A percentile compares a stretch with the other conserved stretches of the same genome.
phyloP scores from a whole-genome alignment of 192 early-diverging fungal species.

The Coemansia sp. region DNA sequence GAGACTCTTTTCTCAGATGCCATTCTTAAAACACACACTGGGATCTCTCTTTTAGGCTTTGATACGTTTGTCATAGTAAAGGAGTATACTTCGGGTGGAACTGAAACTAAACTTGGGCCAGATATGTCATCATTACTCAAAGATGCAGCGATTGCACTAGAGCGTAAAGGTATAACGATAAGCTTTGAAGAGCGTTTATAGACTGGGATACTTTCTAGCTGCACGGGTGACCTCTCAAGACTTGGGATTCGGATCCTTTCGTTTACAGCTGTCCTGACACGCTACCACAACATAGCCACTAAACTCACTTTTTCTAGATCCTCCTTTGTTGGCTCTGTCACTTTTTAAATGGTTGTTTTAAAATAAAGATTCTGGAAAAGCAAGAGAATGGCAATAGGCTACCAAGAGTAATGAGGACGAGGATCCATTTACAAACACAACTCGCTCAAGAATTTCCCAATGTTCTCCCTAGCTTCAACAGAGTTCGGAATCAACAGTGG shows the following conservation, averaged over 20 bases:
- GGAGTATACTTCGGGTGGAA: background rate
- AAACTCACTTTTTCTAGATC: no score
- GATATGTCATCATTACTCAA: background rate
- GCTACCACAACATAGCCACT: no score
- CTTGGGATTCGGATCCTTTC: no score
- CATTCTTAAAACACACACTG: background rate
- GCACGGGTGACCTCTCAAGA: no score
- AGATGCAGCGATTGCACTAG: background rate
- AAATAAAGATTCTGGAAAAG: no score
- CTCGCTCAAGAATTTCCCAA: constrained; percentile 14
- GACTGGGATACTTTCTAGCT: no score
- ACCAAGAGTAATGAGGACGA: background rate
- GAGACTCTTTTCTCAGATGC: background rate
- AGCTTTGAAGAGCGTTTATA: no score
- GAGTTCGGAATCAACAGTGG: background rate
- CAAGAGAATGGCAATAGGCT: no score
- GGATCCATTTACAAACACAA: background rate
- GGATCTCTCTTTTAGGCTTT: background rate
- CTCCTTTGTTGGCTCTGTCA: no score
- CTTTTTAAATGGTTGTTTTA: no score
- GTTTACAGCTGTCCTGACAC: no score
- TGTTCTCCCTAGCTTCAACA: constrained; percentile 9
- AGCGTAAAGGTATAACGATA: no score
- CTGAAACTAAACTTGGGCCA: background rate
- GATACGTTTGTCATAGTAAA: background rate